These are phyloP conservation scores for Yarrowia osloensis DNA, from an alignment of 805 yeast species.

Conservation along the genomic window DNA sequence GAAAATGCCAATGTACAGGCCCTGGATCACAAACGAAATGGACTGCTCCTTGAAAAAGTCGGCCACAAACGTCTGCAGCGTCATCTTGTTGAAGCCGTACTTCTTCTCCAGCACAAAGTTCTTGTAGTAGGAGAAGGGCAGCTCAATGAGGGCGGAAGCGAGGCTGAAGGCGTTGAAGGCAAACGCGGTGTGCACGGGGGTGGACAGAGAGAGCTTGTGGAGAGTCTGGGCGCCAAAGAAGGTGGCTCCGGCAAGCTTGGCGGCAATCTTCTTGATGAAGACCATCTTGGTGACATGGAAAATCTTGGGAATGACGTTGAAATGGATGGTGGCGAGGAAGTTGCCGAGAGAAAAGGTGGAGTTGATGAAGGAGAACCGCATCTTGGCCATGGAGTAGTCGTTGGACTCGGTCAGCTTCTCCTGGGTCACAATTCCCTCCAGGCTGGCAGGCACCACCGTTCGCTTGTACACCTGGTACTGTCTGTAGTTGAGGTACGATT, in stretches of 20 bases:
- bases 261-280: slow-evolving; percentile 31
- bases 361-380: slow-evolving; percentile 62
- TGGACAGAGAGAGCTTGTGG: slow-evolving; percentile 29
- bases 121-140: slow-evolving; percentile 74
- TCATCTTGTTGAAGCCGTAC: slow-evolving; percentile 90
- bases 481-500: slow-evolving; percentile 69
- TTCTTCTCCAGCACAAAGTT: slow-evolving; percentile 89
- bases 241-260: slow-evolving; percentile 54
- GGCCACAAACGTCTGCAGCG: slow-evolving; percentile 65
- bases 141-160: slow-evolving; percentile 53
- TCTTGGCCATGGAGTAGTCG: slow-evolving; percentile 76
- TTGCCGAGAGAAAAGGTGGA: slow-evolving; percentile 55
- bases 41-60: slow-evolving; percentile 67
- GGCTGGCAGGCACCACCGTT: slow-evolving; percentile 64
- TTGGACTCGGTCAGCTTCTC: slow-evolving; percentile 78
- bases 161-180: slow-evolving; percentile 56
- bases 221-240: slow-evolving; percentile 58
- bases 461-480: slow-evolving; percentile 68
- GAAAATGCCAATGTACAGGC: slow-evolving; percentile 72
- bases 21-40: slow-evolving; percentile 60
- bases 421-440: slow-evolving; percentile 65
- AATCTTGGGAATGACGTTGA: slow-evolving; percentile 63
- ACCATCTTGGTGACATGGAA: slow-evolving; percentile 55
- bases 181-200: slow-evolving; percentile 62
- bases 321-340: slow-evolving; percentile 59